phyloP scores from a whole-genome alignment of 768 basidiomycete genomes.

The Piloderma croceum region DNA sequence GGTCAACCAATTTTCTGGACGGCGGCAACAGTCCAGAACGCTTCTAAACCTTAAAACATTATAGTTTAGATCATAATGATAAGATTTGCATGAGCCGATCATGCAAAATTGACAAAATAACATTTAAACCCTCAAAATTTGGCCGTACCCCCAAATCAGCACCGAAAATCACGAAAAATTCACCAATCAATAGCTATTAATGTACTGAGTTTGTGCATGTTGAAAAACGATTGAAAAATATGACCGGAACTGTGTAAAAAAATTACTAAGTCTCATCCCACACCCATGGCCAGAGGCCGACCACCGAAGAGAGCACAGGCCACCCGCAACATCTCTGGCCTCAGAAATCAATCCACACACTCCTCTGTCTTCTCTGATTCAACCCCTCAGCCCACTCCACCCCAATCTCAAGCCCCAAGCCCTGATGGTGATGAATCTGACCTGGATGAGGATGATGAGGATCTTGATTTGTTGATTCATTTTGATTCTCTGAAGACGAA shows the following conservation, averaged over 20 bases:
- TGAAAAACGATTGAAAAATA: neutral
- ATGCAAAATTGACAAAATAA: neutral
- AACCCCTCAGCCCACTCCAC: neutral
- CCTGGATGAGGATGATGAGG: neutral
- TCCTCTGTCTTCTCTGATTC: neutral
- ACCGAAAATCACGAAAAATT: constrained; percentile 19
- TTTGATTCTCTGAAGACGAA: neutral
- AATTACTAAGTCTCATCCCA: neutral
- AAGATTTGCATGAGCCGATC: constrained; percentile 13
- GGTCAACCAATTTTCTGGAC: constrained; percentile 6
- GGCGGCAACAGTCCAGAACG: constrained; percentile 1
- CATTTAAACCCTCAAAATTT: constrained; percentile 11
- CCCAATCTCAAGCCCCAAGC: neutral
- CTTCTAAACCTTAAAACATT: constrained; percentile 2
- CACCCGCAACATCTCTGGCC: constrained; percentile 1
- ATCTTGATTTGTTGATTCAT: neutral
- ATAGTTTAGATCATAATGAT: neutral
- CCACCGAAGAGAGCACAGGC: constrained; percentile 6
- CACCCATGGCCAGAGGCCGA: constrained; percentile 18
- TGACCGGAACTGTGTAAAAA: neutral
- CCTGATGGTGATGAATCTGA: neutral
- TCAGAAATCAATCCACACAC: neutral
- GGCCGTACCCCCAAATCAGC: constrained; percentile 13
- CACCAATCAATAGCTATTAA: constrained; percentile 16
- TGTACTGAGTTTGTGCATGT: constrained; percentile 7